Percentiles rank a stretch among this genome's conserved stretches.
phyloP scores from a whole-genome alignment of 1,284 basidiomycete genomes.

The Melampsora allii-populina region DNA sequence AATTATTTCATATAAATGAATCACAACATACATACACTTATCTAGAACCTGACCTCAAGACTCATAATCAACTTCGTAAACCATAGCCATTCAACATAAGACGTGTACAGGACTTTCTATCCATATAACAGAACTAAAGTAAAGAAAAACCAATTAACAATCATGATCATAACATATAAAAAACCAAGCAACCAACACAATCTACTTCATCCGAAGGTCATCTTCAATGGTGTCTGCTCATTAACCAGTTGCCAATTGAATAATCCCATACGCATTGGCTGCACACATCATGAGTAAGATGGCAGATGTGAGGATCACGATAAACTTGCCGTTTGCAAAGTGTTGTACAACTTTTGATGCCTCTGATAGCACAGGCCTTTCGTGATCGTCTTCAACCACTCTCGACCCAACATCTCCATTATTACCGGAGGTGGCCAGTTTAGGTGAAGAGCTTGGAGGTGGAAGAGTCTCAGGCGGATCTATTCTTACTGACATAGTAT shows the following conservation, averaged over 20 bases:
- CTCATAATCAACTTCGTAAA: neutral
- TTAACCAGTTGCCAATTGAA: conserved; percentile 23
- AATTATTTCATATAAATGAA: neutral
- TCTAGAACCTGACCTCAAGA: neutral
- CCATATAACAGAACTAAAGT: neutral
- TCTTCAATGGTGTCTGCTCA: neutral
- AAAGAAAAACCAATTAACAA: neutral
- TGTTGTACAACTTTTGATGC: neutral
- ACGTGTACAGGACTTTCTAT: neutral
- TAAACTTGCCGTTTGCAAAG: conserved; percentile 11
- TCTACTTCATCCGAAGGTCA: neutral
- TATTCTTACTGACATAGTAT: neutral
- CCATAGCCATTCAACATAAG: neutral
- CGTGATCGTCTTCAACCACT: too few species aligned
- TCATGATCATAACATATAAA: neutral
- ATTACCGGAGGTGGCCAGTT: neutral
- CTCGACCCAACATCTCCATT: too few species aligned
- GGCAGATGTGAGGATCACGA: conserved; percentile 1
- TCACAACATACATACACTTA: neutral
- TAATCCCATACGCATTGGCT: conserved; percentile 39
- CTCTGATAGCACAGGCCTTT: neutral
- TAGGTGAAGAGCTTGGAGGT: neutral
- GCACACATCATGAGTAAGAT: conserved; percentile 20
- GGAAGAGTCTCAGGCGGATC: neutral
- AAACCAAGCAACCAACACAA: too few species aligned